Percentiles rank a stretch among this genome's conserved stretches.
phyloP scores from a whole-genome alignment of 2,329 filamentous ascomycete genomes.

The Huntiella savannae region DNA sequence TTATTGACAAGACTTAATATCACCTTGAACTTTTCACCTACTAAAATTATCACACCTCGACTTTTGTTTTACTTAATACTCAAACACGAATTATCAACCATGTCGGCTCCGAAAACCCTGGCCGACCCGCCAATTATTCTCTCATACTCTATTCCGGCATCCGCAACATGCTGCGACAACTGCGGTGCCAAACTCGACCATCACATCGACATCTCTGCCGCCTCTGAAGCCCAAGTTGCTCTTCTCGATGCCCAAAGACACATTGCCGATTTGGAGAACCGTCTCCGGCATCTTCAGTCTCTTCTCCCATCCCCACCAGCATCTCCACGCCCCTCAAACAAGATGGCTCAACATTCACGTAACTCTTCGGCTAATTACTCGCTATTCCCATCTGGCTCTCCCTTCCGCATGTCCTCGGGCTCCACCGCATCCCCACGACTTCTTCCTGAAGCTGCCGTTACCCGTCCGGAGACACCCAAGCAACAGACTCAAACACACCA shows the following conservation, averaged over 20 bases:
- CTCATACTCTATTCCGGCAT: constrained; percentile 13
- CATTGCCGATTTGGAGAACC: constrained; percentile 50
- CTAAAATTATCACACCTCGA: neutral
- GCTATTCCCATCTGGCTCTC: constrained; percentile 12
- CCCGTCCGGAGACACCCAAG: constrained; percentile 8
- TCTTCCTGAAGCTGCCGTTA: constrained; percentile 16
- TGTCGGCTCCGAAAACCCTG: constrained; percentile 3
- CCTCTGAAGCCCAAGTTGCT: constrained; percentile 11
- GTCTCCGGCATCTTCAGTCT: constrained; percentile 50
- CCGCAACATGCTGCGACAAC: constrained; percentile 27
- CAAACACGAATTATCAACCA: neutral
- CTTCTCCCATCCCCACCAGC: constrained; percentile 35
- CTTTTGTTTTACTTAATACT: neutral
- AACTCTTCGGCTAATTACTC: constrained; percentile 13
- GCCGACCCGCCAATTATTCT: constrained; percentile 7
- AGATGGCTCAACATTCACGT: constrained; percentile 13
- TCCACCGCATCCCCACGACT: constrained; percentile 14
- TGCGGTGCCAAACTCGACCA: constrained; percentile 27
- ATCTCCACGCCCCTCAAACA: constrained; percentile 47
- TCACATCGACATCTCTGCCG: constrained; percentile 12
- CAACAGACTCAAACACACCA: neutral
- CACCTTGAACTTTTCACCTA: neutral
- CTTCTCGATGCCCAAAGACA: constrained; percentile 31
- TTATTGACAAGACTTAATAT: too few species aligned
- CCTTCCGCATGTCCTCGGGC: neutral